Evolutionary conservation across 306 rosid genomes (phyloP).

Genomic region (Albizia julibrissin): DNA sequence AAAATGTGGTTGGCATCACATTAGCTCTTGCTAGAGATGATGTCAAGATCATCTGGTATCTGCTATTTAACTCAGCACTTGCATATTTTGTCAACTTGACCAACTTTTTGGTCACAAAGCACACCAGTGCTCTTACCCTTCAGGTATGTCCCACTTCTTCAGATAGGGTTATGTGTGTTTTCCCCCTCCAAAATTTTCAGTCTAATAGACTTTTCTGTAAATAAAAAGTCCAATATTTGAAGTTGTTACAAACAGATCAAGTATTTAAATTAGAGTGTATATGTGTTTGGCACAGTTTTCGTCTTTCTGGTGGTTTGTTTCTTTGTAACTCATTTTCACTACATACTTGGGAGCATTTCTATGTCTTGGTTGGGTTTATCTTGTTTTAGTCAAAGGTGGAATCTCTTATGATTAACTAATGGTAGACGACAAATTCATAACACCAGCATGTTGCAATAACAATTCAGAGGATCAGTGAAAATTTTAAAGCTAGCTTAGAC

Average conservation of each 20-base stretch:
- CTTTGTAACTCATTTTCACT: neutral
- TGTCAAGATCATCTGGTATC: constrained; percentile 93
- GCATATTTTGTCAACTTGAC: constrained; percentile 97
- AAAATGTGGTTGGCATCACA: constrained; percentile 94
- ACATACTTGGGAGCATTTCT: constrained; percentile 6
- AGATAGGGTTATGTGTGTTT: neutral
- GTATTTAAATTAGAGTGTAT: neutral
- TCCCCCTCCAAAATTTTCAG: neutral
- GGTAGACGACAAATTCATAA: neutral
- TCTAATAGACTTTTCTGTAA: neutral
- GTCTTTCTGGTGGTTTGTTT: neutral
- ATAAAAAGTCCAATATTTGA: neutral
- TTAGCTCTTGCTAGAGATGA: constrained; percentile 98
- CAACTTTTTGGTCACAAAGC: constrained; percentile 98
- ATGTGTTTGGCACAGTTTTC: neutral
- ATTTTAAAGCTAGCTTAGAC: neutral
- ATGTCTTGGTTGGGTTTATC: neutral
- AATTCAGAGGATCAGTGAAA: constrained; percentile 10
- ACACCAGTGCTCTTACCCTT: constrained; percentile 98
- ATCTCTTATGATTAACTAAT: neutral
- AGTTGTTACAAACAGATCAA: neutral
- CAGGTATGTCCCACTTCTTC: constrained; percentile 68
- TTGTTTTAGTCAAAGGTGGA: neutral
- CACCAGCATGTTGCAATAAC: constrained; percentile 12
- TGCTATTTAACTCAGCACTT: constrained; percentile 85